phyloP scores from a whole-genome alignment of 225 moss, liverwort and hornwort species.

The Neckera pumila region DNA sequence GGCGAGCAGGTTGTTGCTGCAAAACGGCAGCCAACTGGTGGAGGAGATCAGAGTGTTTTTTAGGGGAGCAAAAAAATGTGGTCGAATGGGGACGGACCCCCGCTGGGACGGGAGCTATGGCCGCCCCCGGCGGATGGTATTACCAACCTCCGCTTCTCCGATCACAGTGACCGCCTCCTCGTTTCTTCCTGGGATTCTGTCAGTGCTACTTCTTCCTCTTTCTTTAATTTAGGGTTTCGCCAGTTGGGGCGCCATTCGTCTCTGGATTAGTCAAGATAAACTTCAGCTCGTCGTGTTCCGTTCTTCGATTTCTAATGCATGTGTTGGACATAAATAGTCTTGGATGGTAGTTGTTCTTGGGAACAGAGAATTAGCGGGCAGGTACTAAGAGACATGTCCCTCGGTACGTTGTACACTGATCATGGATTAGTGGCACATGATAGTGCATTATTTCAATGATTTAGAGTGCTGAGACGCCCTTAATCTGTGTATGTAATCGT shows the following conservation, averaged over 20 bases:
- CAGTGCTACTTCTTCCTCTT: constrained; percentile 8
- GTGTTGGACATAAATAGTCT: background rate
- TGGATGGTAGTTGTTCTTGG: background rate
- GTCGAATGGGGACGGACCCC: background rate
- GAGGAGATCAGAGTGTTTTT: background rate
- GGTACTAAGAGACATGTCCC: background rate
- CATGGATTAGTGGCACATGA: background rate
- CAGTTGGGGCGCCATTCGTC: background rate
- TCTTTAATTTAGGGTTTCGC: background rate
- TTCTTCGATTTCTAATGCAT: background rate
- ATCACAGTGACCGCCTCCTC: constrained; percentile 70
- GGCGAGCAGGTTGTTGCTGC: background rate
- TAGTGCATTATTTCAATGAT: background rate
- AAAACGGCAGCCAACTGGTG: background rate
- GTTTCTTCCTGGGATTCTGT: constrained; percentile 89
- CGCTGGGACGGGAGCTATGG: constrained; percentile 47
- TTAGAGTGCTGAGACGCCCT: background rate
- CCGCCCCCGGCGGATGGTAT: constrained; percentile 79
- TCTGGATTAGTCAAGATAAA: background rate
- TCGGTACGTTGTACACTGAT: background rate
- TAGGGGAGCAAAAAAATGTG: background rate
- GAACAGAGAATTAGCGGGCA: background rate
- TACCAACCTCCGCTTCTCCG: constrained; percentile 71
- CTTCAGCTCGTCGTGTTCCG: background rate
- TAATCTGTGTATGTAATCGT: background rate